Conservation (phyloP, 306 rosid genomes). For the Hippophae gyantsensis region DNA sequence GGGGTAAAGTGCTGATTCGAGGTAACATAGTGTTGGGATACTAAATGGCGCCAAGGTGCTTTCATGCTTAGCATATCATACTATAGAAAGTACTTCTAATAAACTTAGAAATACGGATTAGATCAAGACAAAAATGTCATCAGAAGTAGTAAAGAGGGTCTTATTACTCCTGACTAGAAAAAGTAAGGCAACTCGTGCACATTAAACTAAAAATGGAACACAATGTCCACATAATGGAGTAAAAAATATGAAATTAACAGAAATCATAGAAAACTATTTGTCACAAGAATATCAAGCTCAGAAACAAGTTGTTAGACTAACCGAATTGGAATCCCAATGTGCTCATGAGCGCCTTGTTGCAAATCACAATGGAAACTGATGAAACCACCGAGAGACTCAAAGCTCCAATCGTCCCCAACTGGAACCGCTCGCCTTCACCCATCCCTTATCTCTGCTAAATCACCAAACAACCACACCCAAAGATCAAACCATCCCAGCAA, state of each 20-base stretch:
- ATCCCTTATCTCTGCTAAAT: slow-evolving; percentile 30
- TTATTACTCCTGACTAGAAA: too few species aligned
- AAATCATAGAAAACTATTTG: background rate
- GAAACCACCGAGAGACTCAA: slow-evolving; percentile 72
- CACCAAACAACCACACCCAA: slow-evolving; percentile 5
- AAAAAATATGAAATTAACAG: background rate
- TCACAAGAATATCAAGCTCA: background rate
- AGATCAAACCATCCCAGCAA: slow-evolving; percentile 11
- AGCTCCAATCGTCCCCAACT: slow-evolving; percentile 72
- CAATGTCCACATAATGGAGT: too few species aligned
- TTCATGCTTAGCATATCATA: too few species aligned
- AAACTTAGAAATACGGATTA: too few species aligned
- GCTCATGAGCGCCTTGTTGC: slow-evolving; percentile 73
- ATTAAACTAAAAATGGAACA: too few species aligned
- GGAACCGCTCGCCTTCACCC: slow-evolving; percentile 63
- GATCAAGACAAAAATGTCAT: too few species aligned
- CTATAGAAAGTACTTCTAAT: too few species aligned
- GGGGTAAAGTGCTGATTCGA: too few species aligned
- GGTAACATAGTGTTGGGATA: too few species aligned
- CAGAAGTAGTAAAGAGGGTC: too few species aligned
- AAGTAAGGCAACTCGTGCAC: too few species aligned
- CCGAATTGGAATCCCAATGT: slow-evolving; percentile 64
- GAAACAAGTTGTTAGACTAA: slow-evolving; percentile 14
- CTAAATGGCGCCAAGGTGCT: too few species aligned
- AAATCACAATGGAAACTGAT: slow-evolving; percentile 76